A percentile compares a stretch with the other conserved stretches of the same genome.
Conservation (phyloP, 805 yeast species). For the Wickerhamomyces sydowiorum region DNA sequence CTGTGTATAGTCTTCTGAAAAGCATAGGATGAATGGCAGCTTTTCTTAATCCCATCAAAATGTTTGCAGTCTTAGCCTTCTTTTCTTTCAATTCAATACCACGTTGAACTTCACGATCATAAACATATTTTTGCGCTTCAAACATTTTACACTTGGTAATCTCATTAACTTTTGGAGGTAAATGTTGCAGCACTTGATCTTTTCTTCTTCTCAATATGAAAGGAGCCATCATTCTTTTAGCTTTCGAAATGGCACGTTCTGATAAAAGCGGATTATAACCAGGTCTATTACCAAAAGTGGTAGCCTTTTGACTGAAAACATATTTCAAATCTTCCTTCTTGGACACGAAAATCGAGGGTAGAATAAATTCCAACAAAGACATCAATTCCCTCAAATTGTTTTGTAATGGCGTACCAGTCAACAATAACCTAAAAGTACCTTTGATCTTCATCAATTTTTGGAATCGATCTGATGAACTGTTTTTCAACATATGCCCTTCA, state of each 20-base stretch:
- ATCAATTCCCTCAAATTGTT: conserved; percentile 88
- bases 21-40: conserved; percentile 90
- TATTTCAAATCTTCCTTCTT: conserved; percentile 77
- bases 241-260: conserved; percentile 86
- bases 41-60: conserved; percentile 84
- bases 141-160: conserved; percentile 63
- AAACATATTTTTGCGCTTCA: conserved; percentile 48
- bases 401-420: conserved; percentile 97
- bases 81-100: conserved; percentile 28
- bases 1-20: conserved; percentile 62
- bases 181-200: conserved; percentile 83
- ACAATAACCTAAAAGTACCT: conserved; percentile 77
- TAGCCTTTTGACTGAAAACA: conserved; percentile 83
- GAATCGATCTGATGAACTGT: conserved; percentile 83
- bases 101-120: conserved; percentile 48
- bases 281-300: conserved; percentile 47
- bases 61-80: conserved; percentile 47
- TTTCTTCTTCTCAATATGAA: conserved; percentile 90
- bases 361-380: conserved; percentile 83
- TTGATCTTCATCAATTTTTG: conserved; percentile 75
- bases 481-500: conserved; percentile 96
- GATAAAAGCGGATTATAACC: conserved; percentile 76
- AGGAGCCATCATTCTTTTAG: conserved; percentile 98
- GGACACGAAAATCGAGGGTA: conserved; percentile 76
- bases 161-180: conserved; percentile 70